Conservation (phyloP, 2,329 filamentous ascomycete genomes). For the Fonsecaea pugnacius region DNA sequence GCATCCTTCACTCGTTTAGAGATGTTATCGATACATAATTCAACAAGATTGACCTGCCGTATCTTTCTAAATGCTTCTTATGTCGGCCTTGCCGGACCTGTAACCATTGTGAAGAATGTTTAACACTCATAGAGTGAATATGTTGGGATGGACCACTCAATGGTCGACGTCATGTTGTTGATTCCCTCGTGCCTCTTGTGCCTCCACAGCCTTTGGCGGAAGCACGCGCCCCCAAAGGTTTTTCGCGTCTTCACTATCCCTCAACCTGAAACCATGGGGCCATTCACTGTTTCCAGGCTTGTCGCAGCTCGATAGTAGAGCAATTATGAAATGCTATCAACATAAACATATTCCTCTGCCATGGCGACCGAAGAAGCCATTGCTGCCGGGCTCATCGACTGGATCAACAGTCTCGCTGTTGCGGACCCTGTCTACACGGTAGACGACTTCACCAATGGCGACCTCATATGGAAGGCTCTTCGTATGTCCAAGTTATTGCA, state of each 20-base stretch:
- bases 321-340: slow-evolving; percentile 26
- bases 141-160: background rate
- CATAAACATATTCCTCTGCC: slow-evolving; percentile 24
- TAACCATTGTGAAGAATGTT: background rate
- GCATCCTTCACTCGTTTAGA: background rate
- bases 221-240: slow-evolving; percentile 14
- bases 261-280: slow-evolving; percentile 28
- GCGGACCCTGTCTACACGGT: slow-evolving; percentile 35
- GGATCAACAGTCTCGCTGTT: slow-evolving; percentile 43
- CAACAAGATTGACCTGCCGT: background rate
- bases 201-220: background rate
- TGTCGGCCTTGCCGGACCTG: background rate
- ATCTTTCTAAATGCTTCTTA: background rate
- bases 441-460: slow-evolving; percentile 50
- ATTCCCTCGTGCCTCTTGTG: background rate
- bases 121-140: background rate
- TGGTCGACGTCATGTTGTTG: slow-evolving; percentile 12
- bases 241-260: slow-evolving; percentile 15
- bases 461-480: slow-evolving; percentile 53
- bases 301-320: slow-evolving; percentile 8
- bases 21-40: background rate
- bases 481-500: slow-evolving; percentile 28
- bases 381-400: slow-evolving; percentile 52
- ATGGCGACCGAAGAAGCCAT: slow-evolving; percentile 54
- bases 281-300: slow-evolving; percentile 4